Conservation (phyloP, 768 basidiomycete species). For the Mrakia gelida region DNA sequence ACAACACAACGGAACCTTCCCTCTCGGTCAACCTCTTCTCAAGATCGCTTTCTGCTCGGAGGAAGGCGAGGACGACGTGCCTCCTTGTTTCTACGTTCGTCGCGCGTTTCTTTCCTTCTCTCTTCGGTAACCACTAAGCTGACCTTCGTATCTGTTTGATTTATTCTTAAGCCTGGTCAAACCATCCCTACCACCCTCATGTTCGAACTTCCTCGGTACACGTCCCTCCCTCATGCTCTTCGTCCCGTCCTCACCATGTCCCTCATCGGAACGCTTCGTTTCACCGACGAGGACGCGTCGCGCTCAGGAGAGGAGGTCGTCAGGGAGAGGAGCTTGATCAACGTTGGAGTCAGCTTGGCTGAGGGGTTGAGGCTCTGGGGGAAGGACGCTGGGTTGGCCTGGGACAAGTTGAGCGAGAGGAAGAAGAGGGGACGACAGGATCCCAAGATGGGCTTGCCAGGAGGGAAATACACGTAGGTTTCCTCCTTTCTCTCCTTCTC, state of each 20-base stretch:
- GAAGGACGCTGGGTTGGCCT: conserved; percentile 28
- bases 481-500: neutral
- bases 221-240: conserved; percentile 26
- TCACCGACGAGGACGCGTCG: conserved; percentile 5
- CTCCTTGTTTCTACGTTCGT: conserved; percentile 31
- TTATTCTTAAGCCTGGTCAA: conserved; percentile 21
- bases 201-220: conserved; percentile 31
- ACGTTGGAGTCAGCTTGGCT: conserved; percentile 29
- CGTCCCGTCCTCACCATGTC: conserved; percentile 23
- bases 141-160: neutral
- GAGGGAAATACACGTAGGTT: conserved; percentile 32
- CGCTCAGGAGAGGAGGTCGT: neutral
- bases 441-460: conserved; percentile 26
- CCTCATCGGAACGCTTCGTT: conserved; percentile 27
- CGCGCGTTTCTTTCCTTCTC: neutral
- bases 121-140: no score
- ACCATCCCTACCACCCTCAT: conserved; percentile 29
- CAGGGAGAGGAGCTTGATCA: conserved; percentile 24
- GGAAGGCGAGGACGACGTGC: conserved; percentile 23
- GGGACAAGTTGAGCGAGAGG: conserved; percentile 24
- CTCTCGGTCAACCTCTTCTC: conserved; percentile 24
- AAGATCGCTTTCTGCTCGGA: conserved; percentile 24
- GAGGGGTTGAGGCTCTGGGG: conserved; percentile 30
- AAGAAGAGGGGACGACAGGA: conserved; percentile 27
- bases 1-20: conserved; percentile 21